A percentile compares a stretch with the other conserved stretches of the same genome.
phyloP scores from a whole-genome alignment of 306 rosid genomes.

The Trifolium pratense region DNA sequence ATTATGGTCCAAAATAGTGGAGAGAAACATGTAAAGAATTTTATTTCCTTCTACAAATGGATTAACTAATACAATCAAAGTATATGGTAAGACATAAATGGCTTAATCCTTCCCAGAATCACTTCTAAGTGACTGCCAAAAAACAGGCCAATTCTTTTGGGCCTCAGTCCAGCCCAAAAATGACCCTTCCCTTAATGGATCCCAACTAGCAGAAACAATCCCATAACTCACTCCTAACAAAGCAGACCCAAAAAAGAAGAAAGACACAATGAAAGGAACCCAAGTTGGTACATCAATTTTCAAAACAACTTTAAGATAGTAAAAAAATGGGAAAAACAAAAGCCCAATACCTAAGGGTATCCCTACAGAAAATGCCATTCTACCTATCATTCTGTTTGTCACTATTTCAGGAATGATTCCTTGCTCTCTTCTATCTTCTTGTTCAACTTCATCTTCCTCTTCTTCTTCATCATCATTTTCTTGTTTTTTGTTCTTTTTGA shows the following conservation, averaged over 20 bases:
- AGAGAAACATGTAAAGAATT: not conserved
- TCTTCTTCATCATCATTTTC: constrained; percentile 42
- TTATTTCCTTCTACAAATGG: too few relatives aligned
- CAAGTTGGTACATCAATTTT: constrained; percentile 88
- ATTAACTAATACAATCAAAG: too few relatives aligned
- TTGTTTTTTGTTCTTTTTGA: constrained; percentile 1
- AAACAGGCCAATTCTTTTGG: constrained; percentile 75
- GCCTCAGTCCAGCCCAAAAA: constrained; percentile 78
- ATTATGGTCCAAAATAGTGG: not conserved
- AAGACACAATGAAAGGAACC: constrained; percentile 92
- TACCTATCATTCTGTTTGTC: constrained; percentile 86
- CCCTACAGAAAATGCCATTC: constrained; percentile 84
- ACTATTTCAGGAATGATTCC: constrained; percentile 89
- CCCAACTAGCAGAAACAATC: constrained; percentile 94
- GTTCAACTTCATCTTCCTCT: constrained; percentile 26
- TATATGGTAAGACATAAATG: not conserved
- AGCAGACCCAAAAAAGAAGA: constrained; percentile 89
- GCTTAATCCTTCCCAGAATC: constrained; percentile 54
- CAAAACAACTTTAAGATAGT: constrained; percentile 78
- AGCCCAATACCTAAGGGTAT: constrained; percentile 72
- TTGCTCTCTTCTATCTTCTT: constrained; percentile 47
- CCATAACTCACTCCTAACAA: constrained; percentile 94
- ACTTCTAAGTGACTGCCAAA: constrained; percentile 65
- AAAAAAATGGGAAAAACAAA: constrained; percentile 83
- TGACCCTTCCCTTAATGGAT: constrained; percentile 73